Conservation (phyloP, 352 stramenopile species). For the Phytophthora gonapodyides region DNA sequence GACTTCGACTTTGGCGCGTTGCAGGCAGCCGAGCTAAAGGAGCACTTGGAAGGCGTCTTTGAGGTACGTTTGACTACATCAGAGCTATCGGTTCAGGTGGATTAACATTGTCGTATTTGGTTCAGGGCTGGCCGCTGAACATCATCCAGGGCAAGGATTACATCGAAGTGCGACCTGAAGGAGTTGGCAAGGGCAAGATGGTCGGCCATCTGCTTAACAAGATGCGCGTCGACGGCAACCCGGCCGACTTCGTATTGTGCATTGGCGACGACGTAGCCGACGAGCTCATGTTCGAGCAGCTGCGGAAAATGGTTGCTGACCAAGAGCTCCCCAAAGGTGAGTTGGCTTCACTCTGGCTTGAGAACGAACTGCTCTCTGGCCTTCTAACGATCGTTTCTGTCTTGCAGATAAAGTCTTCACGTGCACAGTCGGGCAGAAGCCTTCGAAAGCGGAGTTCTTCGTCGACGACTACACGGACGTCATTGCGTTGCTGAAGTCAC, state of each 20-base stretch:
- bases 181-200: conserved; percentile 97
- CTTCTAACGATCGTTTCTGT: conserved; percentile 18
- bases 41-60: conserved; percentile 96
- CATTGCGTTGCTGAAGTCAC: conserved; percentile 88
- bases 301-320: conserved; percentile 56
- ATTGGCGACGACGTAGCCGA: conserved; percentile 98
- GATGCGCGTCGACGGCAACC: conserved; percentile 63
- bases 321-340: conserved; percentile 52
- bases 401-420: conserved; percentile 91
- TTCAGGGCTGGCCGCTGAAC: conserved; percentile 70
- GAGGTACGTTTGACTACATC: conserved; percentile 30
- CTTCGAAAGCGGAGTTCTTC: conserved; percentile 96
- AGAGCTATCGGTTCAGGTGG: not conserved
- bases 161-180: conserved; percentile 97
- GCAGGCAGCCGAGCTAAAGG: conserved; percentile 97
- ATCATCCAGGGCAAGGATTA: conserved; percentile 94
- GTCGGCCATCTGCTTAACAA: conserved; percentile 92
- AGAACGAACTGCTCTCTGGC: not conserved
- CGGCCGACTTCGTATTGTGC: conserved; percentile 96
- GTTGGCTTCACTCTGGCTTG: not conserved
- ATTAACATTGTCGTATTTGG: conserved; percentile 1
- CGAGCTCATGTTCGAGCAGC: conserved; percentile 96
- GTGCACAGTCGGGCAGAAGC: conserved; percentile 98
- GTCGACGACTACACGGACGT: conserved; percentile 97
- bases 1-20: conserved; percentile 98